Conservation (phyloP, 768 basidiomycete genomes). For the Boletus rufocinnamomeus region DNA sequence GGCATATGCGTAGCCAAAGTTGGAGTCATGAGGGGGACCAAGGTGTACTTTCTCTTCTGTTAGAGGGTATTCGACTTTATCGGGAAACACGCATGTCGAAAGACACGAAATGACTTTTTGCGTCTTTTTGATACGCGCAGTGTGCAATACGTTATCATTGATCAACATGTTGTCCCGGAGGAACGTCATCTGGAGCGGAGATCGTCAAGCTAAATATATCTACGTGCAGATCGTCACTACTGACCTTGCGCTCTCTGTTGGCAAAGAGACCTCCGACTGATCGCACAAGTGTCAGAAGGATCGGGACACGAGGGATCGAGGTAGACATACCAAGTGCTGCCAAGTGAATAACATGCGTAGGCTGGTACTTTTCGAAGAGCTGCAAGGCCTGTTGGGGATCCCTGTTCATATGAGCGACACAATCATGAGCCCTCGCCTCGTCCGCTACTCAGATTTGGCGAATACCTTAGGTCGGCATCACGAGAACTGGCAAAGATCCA, state of each 20-base stretch:
- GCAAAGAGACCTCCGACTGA: constrained; percentile 92
- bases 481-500: constrained; percentile 84
- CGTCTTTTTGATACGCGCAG: constrained; percentile 61
- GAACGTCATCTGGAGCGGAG: constrained; percentile 68
- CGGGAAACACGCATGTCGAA: constrained; percentile 97
- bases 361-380: constrained; percentile 88
- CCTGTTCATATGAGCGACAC: constrained; percentile 40
- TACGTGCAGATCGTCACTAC: constrained; percentile 4
- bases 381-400: constrained; percentile 66
- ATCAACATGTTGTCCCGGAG: constrained; percentile 93
- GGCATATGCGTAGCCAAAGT: constrained; percentile 96
- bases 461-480: constrained; percentile 84
- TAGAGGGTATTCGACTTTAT: constrained; percentile 91
- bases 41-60: constrained; percentile 91
- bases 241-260: constrained; percentile 92
- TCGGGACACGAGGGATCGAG: constrained; percentile 1
- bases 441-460: background rate
- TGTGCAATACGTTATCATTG: constrained; percentile 90
- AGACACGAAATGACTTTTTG: constrained; percentile 91
- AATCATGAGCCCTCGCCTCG: constrained; percentile 4
- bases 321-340: constrained; percentile 78
- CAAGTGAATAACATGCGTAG: constrained; percentile 95
- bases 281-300: constrained; percentile 8
- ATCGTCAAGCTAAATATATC: constrained; percentile 5
- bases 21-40: constrained; percentile 90